A percentile compares a stretch with the other conserved stretches of the same genome.
phyloP scores from a whole-genome alignment of 2,329 filamentous ascomycete species.

The Cytospora leucostoma region DNA sequence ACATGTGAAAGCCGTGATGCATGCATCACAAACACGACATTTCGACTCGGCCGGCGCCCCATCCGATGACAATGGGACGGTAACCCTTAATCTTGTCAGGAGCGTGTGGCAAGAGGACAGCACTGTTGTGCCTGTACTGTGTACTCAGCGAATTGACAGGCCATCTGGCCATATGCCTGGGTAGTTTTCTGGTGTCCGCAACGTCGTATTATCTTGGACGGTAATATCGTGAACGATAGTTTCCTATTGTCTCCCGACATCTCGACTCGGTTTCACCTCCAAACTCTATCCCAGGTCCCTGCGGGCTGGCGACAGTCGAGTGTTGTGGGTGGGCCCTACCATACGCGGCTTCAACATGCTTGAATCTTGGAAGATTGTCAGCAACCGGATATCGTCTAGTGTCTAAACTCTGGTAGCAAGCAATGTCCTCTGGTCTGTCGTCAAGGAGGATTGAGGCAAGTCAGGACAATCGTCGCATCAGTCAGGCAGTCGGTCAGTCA shows the following conservation, averaged over 20 bases:
- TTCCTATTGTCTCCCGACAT: slow-evolving; percentile 17
- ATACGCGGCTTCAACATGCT: too few relatives aligned
- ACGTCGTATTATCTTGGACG: slow-evolving; percentile 13
- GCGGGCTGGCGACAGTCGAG: too few relatives aligned
- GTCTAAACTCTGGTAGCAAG: too few relatives aligned
- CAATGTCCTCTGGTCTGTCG: too few relatives aligned
- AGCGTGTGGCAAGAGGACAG: background rate
- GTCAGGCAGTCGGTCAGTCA: too few relatives aligned
- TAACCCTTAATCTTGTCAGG: background rate
- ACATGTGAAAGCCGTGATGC: background rate
- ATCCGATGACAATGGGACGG: background rate
- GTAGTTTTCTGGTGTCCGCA: background rate
- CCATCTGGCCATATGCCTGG: background rate
- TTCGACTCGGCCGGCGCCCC: background rate
- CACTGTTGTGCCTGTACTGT: background rate
- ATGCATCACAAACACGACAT: background rate
- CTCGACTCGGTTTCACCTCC: slow-evolving; percentile 25
- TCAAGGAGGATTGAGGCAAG: too few relatives aligned
- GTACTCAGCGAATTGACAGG: background rate
- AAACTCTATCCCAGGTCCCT: background rate
- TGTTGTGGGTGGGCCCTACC: too few relatives aligned
- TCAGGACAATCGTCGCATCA: too few relatives aligned
- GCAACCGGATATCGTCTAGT: too few relatives aligned
- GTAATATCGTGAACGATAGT: slow-evolving; percentile 1
- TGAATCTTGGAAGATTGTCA: too few relatives aligned